Evolutionary conservation across 306 rosid species (phyloP), one percentile per base, ranked within the genome.

Genomic region (Fragaria iinumae): DNA sequence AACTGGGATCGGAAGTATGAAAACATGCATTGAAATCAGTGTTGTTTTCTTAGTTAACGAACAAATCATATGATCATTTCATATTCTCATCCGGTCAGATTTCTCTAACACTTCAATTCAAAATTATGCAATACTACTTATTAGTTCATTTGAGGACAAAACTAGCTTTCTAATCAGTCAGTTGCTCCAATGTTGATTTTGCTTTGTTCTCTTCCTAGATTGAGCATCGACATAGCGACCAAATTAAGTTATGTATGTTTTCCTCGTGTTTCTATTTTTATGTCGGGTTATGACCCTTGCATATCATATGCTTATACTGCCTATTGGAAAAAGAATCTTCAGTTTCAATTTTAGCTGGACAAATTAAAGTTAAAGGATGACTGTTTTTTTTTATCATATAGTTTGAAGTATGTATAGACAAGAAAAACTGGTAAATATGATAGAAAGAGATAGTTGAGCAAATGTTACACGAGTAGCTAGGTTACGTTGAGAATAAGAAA

Each of bases 151-250:
- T 16, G 39, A 69, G 59, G 74, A 29, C 74, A 25, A 47, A 7
- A 4, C 16, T 45, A 25, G 3, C 50, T 48, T 0, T 0, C 4
- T 7, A 27, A 25, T 44, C 41, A 41, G 48, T 23, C 36, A 29
- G 57, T 44, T 45, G 14, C 18, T 45, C 32, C 57, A 23, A 49
- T 71, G 5, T 5, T 16, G 44, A 34, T 49, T 49, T 71, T 71
- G 75, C 17, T 69, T 47, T 27, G 59, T 69, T 69, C 41, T 47
- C 5, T 69, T 27, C 62, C 62, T 71, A 20, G 65, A 72, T 53
- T 34, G 29, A 71, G 56, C 18, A 14, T 2, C 43, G 21, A 36
- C 66, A 53, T 53, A 11, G 36, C 36, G 66, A n/a, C 50, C 76
- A 72, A 71, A 52, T 11, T 10, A 18, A 50, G n/a, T 47, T 50